These are phyloP conservation scores for Stereum hirsutum DNA, from an alignment of 1,284 basidiomycete species.

Conservation along the genomic window DNA sequence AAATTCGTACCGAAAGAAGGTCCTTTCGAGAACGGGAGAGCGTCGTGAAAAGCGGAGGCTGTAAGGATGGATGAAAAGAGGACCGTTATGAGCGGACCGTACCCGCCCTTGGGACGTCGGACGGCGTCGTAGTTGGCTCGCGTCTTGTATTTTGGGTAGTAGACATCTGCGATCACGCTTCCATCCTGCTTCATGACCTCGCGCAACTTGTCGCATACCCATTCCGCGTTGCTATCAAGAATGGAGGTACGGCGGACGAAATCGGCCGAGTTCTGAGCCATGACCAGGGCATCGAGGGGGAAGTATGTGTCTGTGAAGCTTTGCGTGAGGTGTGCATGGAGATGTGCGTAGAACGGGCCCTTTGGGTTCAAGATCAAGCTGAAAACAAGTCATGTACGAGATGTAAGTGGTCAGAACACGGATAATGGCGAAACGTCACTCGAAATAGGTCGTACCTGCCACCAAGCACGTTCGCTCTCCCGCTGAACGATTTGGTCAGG, in stretches of 20 bases:
- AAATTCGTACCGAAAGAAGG: slow-evolving; percentile 96
- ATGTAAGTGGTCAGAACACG: neutral
- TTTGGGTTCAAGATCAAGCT: slow-evolving; percentile 85
- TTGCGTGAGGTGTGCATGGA: slow-evolving; percentile 54
- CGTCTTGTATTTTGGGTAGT: slow-evolving; percentile 84
- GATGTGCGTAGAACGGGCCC: slow-evolving; percentile 51
- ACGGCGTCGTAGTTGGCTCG: slow-evolving; percentile 67
- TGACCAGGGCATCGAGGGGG: slow-evolving; percentile 88
- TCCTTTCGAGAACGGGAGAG: slow-evolving; percentile 80
- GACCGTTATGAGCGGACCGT: slow-evolving; percentile 88
- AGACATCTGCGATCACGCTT: slow-evolving; percentile 65
- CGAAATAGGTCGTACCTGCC: slow-evolving; percentile 76
- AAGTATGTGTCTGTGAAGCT: slow-evolving; percentile 87
- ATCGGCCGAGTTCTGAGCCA: slow-evolving; percentile 97
- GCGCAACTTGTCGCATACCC: slow-evolving; percentile 74
- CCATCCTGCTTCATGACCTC: slow-evolving; percentile 36
- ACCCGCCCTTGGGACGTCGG: slow-evolving; percentile 47
- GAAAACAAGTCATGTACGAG: slow-evolving; percentile 5
- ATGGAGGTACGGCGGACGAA: slow-evolving; percentile 70
- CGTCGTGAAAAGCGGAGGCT: slow-evolving; percentile 82
- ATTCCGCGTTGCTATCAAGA: slow-evolving; percentile 82
- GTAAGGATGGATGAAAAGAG: slow-evolving; percentile 71
- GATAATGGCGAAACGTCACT: slow-evolving; percentile 6
- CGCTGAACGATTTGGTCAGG: slow-evolving; percentile 93
- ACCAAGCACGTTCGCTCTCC: slow-evolving; percentile 95